Conservation (phyloP, 306 rosid species). For the Castanea mollissima region DNA sequence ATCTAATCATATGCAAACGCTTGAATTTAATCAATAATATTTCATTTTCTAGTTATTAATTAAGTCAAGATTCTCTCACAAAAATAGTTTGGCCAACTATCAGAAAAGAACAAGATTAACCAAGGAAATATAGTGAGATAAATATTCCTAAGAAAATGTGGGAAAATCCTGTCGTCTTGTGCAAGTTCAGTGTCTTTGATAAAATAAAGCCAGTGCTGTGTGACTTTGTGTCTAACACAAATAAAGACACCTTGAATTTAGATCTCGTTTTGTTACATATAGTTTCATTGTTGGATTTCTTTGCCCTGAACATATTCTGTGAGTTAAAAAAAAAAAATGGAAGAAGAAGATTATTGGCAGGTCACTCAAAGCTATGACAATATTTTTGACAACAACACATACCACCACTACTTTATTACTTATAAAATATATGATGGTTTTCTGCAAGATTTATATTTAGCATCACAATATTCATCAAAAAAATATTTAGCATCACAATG, state of each 20-base stretch:
- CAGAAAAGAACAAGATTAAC: conserved; percentile 4
- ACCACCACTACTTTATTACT: background rate
- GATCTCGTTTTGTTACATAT: background rate
- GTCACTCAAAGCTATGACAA: background rate
- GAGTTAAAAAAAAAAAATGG: background rate
- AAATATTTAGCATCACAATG: background rate
- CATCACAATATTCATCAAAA: background rate
- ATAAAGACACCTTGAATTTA: background rate
- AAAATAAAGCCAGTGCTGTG: background rate
- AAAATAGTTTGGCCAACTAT: background rate
- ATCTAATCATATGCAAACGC: too few species aligned
- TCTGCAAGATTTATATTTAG: background rate
- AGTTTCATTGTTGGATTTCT: background rate
- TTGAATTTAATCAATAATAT: too few species aligned
- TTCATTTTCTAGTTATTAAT: too few species aligned
- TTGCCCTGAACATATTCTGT: background rate
- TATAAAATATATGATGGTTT: background rate
- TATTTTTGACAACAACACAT: background rate
- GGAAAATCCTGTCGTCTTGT: background rate
- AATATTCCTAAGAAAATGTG: conserved; percentile 1
- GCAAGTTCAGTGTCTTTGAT: conserved; percentile 12
- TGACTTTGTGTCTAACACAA: background rate
- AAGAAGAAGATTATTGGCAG: too few species aligned
- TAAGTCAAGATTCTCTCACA: too few species aligned
- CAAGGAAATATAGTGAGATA: background rate